phyloP scores from a whole-genome alignment of 2,329 filamentous ascomycete genomes.

The Torrubiellomyces zombiae region DNA sequence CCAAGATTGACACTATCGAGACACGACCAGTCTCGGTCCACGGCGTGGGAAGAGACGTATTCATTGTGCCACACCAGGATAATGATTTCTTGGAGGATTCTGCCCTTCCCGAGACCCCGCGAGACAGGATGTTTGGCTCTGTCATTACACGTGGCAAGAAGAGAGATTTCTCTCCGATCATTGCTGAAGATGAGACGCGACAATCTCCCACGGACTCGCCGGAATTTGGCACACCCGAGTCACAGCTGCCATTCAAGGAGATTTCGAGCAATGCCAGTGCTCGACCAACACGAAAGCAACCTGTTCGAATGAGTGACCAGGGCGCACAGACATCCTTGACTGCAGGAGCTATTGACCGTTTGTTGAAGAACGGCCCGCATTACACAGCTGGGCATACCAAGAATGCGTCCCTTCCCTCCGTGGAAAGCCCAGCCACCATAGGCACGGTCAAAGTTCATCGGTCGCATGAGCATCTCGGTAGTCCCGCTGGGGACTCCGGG shows the following conservation, averaged over 20 bases:
- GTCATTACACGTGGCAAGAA: slow-evolving; percentile 27
- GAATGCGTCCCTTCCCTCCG: slow-evolving; percentile 18
- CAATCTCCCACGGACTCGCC: slow-evolving; percentile 29
- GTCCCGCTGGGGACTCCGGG: slow-evolving; percentile 20
- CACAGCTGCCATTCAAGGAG: slow-evolving; percentile 41
- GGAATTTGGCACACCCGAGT: slow-evolving; percentile 32
- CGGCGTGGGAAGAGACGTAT: slow-evolving; percentile 36
- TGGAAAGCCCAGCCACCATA: slow-evolving; percentile 19
- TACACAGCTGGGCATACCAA: slow-evolving; percentile 14
- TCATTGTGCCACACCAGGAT: slow-evolving; percentile 36
- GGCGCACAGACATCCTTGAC: slow-evolving; percentile 72
- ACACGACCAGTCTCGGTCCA: slow-evolving; percentile 29
- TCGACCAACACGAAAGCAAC: slow-evolving; percentile 21
- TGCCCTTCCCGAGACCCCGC: slow-evolving; percentile 20
- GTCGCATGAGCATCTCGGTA: slow-evolving; percentile 33
- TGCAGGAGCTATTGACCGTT: slow-evolving; percentile 62
- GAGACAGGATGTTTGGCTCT: slow-evolving; percentile 24
- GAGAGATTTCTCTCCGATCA: slow-evolving; percentile 25
- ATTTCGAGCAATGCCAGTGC: slow-evolving; percentile 40
- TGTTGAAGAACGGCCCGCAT: slow-evolving; percentile 35
- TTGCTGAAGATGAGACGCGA: slow-evolving; percentile 49
- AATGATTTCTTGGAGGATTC: slow-evolving; percentile 13
- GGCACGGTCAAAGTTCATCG: slow-evolving; percentile 26
- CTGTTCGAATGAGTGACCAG: slow-evolving; percentile 43
- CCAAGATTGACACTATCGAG: slow-evolving; percentile 26